Percentiles rank a stretch among this genome's conserved stretches.
Evolutionary conservation across 768 basidiomycete species (phyloP).

Genomic region (Imleria badia): DNA sequence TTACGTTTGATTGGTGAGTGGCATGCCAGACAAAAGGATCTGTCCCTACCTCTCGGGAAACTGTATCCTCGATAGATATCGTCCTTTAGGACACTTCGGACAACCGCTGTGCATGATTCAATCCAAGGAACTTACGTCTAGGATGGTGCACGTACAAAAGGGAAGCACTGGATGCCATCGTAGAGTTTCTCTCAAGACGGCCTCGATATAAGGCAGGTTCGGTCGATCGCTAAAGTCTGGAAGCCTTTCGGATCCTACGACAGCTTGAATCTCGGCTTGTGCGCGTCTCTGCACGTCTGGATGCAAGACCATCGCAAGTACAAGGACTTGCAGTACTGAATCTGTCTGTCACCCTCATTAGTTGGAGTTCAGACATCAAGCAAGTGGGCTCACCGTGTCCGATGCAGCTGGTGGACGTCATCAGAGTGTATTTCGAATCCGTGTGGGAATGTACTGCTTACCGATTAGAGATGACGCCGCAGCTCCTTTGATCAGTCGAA

Average conservation of each 20-base stretch:
- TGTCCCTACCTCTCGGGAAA: slow-evolving; percentile 4
- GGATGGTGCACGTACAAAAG: background rate
- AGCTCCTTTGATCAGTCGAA: slow-evolving; percentile 2
- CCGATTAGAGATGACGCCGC: slow-evolving; percentile 8
- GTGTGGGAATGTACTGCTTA: background rate
- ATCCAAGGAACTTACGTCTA: background rate
- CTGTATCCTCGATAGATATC: slow-evolving; percentile 10
- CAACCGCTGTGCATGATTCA: background rate
- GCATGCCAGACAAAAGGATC: no score
- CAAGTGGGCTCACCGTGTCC: slow-evolving; percentile 2
- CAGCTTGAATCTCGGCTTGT: slow-evolving; percentile 4
- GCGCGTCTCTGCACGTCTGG: slow-evolving; percentile 10
- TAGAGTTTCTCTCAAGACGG: slow-evolving; percentile 2
- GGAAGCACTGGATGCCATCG: slow-evolving; percentile 9
- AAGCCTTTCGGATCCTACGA: slow-evolving; percentile 6
- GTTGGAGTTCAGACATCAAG: background rate
- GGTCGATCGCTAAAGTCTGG: background rate
- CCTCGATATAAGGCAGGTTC: slow-evolving; percentile 2
- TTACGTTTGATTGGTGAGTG: background rate
- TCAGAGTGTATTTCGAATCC: background rate
- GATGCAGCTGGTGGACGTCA: background rate
- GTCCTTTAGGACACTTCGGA: slow-evolving; percentile 6
- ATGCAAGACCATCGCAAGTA: slow-evolving; percentile 7
- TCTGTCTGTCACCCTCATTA: slow-evolving; percentile 3
- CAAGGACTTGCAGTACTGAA: background rate